Base-by-base conservation (phyloP, 2,329 filamentous ascomycete species). In the Triangularia verruculosa region DNA sequence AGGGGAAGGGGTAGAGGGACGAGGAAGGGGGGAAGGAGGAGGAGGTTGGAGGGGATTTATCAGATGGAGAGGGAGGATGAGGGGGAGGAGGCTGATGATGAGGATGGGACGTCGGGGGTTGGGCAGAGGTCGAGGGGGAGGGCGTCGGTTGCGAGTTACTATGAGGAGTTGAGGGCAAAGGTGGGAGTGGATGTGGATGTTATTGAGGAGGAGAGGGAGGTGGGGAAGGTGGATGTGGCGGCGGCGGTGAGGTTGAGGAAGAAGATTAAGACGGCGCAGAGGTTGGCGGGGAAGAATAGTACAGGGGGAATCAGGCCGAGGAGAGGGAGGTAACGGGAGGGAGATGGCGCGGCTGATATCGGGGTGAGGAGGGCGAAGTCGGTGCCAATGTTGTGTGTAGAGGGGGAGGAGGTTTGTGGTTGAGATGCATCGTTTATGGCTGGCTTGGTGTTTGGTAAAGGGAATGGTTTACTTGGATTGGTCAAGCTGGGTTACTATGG, bases 171-270 rank as follows among this genome's bases (percentile, higher is more conserved):
- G 27, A 53, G 39, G 54, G 63, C 65, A 27, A 66, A 68, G 11
- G 65, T 67, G n/a, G n/a, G n/a, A n/a, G 69, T 70, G 13, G 68
- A 32, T 7, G 4, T 6, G 24, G 47, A 39, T 3, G 24, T 17
- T 15, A 11, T 34, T n/a, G 24, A 43, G 47, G 43, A 61, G 32
- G 43, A 70, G 55, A 68, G 73, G 57, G 62, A 63, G 24, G 59
- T 62, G 20, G 69, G 64, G 5, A 70, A 67, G 39, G 57, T 70
- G 17, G 72, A 75, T 28, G 65, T 74, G 5, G 67, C 71, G 15
- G 66, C 71, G 7, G 74, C 73, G 0, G 65, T 74, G 6, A 68
- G 69, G 27, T 57, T 76, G 57, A 68, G 75, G 7, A 76, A 76
- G 64, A 70, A 77, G 52, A 67, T 67, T 24, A 76, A 74, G 52